phyloP scores from a whole-genome alignment of 2,329 filamentous ascomycete species.

The Fusarium odoratissimum region DNA sequence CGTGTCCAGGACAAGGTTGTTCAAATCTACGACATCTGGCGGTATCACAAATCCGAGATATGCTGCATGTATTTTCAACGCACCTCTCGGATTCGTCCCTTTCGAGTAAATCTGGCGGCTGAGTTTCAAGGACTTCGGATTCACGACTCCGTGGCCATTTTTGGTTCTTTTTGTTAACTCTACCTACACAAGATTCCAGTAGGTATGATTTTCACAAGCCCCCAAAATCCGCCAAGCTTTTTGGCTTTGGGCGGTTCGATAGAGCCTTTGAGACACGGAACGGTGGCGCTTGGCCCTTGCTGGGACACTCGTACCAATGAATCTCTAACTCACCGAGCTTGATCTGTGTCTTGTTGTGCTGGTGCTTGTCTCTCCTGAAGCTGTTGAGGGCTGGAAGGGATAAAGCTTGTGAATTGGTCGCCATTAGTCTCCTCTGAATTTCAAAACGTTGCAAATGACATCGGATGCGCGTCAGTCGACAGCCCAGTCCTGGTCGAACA shows the following conservation, averaged over 20 bases:
- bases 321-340: conserved; percentile 42
- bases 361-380: conserved; percentile 19
- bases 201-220: conserved; percentile 2
- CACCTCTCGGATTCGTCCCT: conserved; percentile 38
- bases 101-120: conserved; percentile 11
- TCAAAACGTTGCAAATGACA: conserved; percentile 33
- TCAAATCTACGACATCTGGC: conserved; percentile 20
- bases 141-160: conserved; percentile 28
- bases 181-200: conserved; percentile 14
- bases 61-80: conserved; percentile 26
- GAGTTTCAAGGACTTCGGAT: conserved; percentile 31
- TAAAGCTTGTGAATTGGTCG: conserved; percentile 25
- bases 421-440: conserved; percentile 12
- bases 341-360: conserved; percentile 24
- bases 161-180: conserved; percentile 1
- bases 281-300: conserved; percentile 36
- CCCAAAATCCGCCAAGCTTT: conserved; percentile 28
- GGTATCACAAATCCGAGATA: conserved; percentile 33
- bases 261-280: conserved; percentile 30
- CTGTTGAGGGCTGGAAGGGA: conserved; percentile 24
- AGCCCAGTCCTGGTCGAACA: conserved; percentile 8
- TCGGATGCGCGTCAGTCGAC: conserved; percentile 23
- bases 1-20: conserved; percentile 12
- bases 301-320: conserved; percentile 16
- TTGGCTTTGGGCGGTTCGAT: conserved; percentile 16